Evolutionary conservation across 805 yeast genomes (phyloP).

Genomic region (Kazachstania bromeliacearum): DNA sequence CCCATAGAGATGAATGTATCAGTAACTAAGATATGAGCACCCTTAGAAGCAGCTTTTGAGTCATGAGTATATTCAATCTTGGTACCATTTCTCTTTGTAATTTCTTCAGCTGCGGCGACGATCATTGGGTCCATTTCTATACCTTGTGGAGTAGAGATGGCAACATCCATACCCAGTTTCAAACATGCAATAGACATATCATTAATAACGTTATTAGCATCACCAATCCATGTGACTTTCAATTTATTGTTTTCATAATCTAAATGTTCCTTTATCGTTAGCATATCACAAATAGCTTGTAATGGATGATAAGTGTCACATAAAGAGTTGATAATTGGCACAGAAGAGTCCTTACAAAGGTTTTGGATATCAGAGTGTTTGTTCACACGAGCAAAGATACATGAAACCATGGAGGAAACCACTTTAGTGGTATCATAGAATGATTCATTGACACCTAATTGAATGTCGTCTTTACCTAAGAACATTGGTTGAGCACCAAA

Average conservation of each 20-base stretch:
- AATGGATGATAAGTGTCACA: slow-evolving; percentile 92
- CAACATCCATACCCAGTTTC: slow-evolving; percentile 61
- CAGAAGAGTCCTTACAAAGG: slow-evolving; percentile 67
- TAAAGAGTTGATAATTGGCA: slow-evolving; percentile 87
- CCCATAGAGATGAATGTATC: slow-evolving; percentile 99
- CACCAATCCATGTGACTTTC: slow-evolving; percentile 93
- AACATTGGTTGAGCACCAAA: slow-evolving; percentile 97
- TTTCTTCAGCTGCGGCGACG: slow-evolving; percentile 40
- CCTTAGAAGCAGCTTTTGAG: slow-evolving; percentile 61
- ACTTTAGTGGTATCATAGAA: slow-evolving; percentile 83
- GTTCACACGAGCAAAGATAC: slow-evolving; percentile 93
- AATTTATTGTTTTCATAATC: slow-evolving; percentile 32
- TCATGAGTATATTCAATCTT: slow-evolving; percentile 54
- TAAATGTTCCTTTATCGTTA: slow-evolving; percentile 68
- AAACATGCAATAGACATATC: slow-evolving; percentile 85
- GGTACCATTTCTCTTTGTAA: slow-evolving; percentile 45
- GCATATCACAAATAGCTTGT: slow-evolving; percentile 86
- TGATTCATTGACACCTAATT: slow-evolving; percentile 90
- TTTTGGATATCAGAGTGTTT: slow-evolving; percentile 73
- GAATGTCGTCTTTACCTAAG: slow-evolving; percentile 92
- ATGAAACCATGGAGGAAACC: slow-evolving; percentile 91
- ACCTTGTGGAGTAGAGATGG: slow-evolving; percentile 17
- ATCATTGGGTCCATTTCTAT: slow-evolving; percentile 44
- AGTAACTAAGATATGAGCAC: slow-evolving; percentile 79
- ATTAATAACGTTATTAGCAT: slow-evolving; percentile 89